phyloP scores from a whole-genome alignment of 495 filamentous ascomycete genomes.

The Aspergillus mulundensis region DNA sequence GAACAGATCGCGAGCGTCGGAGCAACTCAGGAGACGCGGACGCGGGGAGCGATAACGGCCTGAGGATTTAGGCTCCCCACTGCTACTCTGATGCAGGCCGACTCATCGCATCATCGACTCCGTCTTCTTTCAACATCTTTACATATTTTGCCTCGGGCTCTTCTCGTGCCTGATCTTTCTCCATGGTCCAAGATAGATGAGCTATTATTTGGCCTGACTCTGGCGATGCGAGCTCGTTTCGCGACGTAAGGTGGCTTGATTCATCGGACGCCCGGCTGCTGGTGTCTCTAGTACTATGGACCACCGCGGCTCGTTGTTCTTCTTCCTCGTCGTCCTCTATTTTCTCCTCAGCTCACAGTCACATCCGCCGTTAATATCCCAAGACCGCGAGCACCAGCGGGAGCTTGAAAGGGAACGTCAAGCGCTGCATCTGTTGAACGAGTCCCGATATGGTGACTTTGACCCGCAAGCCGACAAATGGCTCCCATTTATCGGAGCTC shows the following conservation, averaged over 20 bases:
- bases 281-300: conserved; percentile 33
- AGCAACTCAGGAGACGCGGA: conserved; percentile 7
- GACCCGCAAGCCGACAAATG: conserved; percentile 54
- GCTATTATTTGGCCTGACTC: neutral
- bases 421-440: conserved; percentile 63
- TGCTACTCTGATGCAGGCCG: conserved; percentile 20
- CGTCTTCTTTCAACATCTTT: conserved; percentile 1
- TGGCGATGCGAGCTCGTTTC: conserved; percentile 18
- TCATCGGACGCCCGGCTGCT: conserved; percentile 30
- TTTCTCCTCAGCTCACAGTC: conserved; percentile 45
- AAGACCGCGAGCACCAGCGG: conserved; percentile 42
- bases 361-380: conserved; percentile 42
- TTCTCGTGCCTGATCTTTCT: neutral
- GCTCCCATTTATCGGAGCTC: conserved; percentile 74
- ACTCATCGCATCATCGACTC: conserved; percentile 41
- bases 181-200: neutral
- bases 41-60: neutral
- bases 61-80: conserved; percentile 23
- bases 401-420: conserved; percentile 49
- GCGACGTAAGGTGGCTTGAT: conserved; percentile 14
- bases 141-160: neutral
- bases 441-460: conserved; percentile 71
- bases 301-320: conserved; percentile 47
- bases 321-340: conserved; percentile 49
- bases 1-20: neutral